Base-by-base conservation (phyloP, 331 rosid genomes). In the Arachis monticola region DNA sequence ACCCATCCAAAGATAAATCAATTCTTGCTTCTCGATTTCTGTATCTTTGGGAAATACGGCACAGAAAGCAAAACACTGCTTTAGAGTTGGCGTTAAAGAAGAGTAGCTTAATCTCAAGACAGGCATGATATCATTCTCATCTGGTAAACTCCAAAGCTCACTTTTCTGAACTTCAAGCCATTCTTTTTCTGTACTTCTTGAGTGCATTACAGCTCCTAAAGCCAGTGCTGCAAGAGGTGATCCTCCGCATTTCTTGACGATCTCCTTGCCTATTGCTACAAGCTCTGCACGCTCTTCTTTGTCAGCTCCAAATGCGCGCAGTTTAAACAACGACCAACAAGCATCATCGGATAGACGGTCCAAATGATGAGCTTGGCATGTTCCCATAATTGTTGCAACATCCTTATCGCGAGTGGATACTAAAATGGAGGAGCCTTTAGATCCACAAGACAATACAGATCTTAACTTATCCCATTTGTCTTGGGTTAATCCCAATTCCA, bases 1-100 rank as follows among this genome's bases (percentile, higher is more conserved):
- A 35, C 12, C 62, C 52, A 70, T 56, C 70, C 70, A 65, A 5
- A 41, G 70, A 62, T 42, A 32, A 53, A 70, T 52, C 14, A 70
- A 52, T 0, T 12, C 7, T 27, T 46, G 10, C 50, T 46, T 60
- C 2, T 0, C 0, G 52, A 60, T 44, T 3, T 12, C 17, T 4
- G 17, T 8, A 46, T 60, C 69, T 12, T 60, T 73, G 46, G 70
- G 81, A 76, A 76, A 81, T 8, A 73, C 6, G 17, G 57, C 57
- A 52, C 57, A 52, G 5, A 52, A 52, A 52, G 69, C 69, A 47
- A 73, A 73, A 35, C 69, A 60, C 6, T n/a, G 67, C 10, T 56
- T 46, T 60, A 10, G 30, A 5, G 48, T 51, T 11, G 52, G 11
- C 13, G 68, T 40, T 0, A 72, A 40, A 27, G 46, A 17, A 30